Evolutionary conservation across 768 basidiomycete species (phyloP).

Genomic region (Lentinula raphanica): DNA sequence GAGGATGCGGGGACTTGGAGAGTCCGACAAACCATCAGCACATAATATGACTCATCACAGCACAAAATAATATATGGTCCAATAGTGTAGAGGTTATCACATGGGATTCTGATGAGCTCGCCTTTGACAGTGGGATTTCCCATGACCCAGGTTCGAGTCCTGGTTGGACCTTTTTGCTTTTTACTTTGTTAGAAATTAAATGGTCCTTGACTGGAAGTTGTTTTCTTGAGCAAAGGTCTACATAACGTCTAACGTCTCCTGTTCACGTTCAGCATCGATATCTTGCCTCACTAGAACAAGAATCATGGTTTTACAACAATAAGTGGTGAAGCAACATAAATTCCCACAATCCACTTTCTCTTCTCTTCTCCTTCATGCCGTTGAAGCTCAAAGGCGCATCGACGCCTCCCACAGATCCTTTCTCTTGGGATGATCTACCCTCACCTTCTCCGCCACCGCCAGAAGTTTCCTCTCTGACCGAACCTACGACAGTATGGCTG

Average conservation of each 20-base stretch:
- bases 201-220: too few relatives aligned
- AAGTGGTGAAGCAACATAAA: neutral
- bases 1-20: neutral
- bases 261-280: too few relatives aligned
- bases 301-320: too few relatives aligned
- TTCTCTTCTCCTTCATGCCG: neutral
- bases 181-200: neutral
- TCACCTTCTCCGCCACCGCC: conserved; percentile 29
- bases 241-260: too few relatives aligned
- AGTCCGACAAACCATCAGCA: too few relatives aligned
- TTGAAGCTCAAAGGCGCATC: conserved; percentile 6
- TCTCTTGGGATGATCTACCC: conserved; percentile 2
- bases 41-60: neutral
- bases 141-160: conserved; percentile 9
- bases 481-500: conserved; percentile 83
- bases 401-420: neutral
- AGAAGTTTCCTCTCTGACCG: conserved; percentile 42
- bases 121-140: too few relatives aligned
- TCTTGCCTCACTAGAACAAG: too few relatives aligned
- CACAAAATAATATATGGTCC: neutral
- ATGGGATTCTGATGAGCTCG: neutral
- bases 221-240: too few relatives aligned
- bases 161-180: conserved; percentile 2
- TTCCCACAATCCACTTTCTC: neutral
- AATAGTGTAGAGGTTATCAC: neutral